Base-by-base conservation (phyloP, 116 monocot genomes). In the Papilionanthe hybrid region DNA sequence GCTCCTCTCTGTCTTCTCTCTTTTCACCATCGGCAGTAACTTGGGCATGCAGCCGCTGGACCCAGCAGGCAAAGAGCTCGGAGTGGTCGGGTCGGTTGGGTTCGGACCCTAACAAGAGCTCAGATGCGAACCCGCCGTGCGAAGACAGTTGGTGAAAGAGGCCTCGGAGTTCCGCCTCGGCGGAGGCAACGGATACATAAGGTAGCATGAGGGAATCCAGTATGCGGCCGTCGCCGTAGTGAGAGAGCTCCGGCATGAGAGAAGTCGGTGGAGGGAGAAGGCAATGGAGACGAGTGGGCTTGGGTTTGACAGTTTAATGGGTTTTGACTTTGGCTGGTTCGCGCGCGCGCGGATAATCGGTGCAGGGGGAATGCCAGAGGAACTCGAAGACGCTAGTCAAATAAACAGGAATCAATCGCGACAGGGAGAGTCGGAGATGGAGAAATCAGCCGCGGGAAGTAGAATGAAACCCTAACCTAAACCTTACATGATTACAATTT, bases 131-230 rank as follows among this genome's bases (percentile, higher is more conserved):
- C 42, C 48, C 37, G 3, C 82, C 71, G 13, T 22, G 65, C 11
- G 48, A 27, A 23, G 81, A 37, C 25, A 81, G 77, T 48, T 60
- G 63, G 22, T 81, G 48, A 41, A 85, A 81, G 55, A 80, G 80
- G 63, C 75, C 42, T 15, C 76, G 65, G 56, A 71, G 67, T 56
- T 79, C 69, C 7, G 76, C 27, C 48, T 76, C 76, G 18, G 79
- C 75, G 7, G 44, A 18, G 74, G 50, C 65, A 53, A 48, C 75
- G 68, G 69, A 72, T 17, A 50, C 68, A 69, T 55, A 20, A 11
- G 57, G 77, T 11, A 84, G 22, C 23, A 47, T 42, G 81, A 78
- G 48, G 32, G 68, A 42, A 48, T 56, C 55, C 10, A 55, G 55
- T 5, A 22, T 78, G 41, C 58, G 41, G 41, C 13, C 32, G 58